Evolutionary conservation across 2,329 filamentous ascomycete species (phyloP), one percentile per base, ranked within the genome.

Genomic region (Leptographium radiaticola): DNA sequence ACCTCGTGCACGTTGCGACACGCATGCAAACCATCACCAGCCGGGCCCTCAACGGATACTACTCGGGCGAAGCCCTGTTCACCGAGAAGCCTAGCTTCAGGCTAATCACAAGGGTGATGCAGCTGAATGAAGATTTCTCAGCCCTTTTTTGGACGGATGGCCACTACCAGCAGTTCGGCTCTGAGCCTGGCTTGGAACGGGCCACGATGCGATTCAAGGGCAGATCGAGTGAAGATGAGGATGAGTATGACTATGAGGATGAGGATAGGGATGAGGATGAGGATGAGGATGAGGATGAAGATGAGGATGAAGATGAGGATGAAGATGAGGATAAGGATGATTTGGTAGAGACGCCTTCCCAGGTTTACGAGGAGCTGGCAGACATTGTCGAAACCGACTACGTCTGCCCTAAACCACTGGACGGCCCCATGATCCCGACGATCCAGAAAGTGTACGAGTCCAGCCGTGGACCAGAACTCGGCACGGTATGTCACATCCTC

Each of bases 391-490:
- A 64, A 2, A 39, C 54, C 0, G 60, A 66, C 1, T 20, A 58
- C 0, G 64, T 60, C 2, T 61, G 60, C 46, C 40, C 58, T 6
- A 1, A 47, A 11, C 59, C 62, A 0, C 9, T 40, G 0, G 6
- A 55, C 0, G 58, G 61, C 0, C 58, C 64, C 6, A 76, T 81
- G 48, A 62, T 75, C 52, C 45, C 62, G 0, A 74, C 73, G 63
- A 74, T 81, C 15, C 61, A 66, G 20, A 43, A 63, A 0, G 59
- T 71, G 0, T 75, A 80, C 57, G 58, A 58, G 0, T 59, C 63
- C 0, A 77, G 71, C 0, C 73, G 76, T 0, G 78, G 76, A 0
- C 74, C 76, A 16, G 76, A 81, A 51, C 56, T 83, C 0, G 79
- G 78, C 0, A 80, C 72, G 5, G 70, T 61, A 71, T 76, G 55